Base-by-base conservation (phyloP, 2,329 filamentous ascomycete genomes). In the Ceratocystis variospora region DNA sequence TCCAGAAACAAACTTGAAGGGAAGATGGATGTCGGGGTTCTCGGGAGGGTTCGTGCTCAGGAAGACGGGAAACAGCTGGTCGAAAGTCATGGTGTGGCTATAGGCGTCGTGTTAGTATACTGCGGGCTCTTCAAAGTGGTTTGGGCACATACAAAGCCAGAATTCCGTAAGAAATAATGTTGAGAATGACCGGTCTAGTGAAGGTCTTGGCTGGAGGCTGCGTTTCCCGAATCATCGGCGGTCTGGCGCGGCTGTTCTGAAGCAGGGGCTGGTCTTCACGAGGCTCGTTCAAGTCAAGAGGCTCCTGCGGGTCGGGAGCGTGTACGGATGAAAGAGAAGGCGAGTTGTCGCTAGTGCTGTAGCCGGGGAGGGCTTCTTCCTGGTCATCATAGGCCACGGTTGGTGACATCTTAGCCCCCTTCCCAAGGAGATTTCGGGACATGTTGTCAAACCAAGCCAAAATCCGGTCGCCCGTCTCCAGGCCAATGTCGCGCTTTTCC, bases 21-120 rank as follows among this genome's bases (percentile, higher is more conserved):
- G 93, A 1, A 96, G 81, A 12, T 77, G 81, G 69, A 71, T 79
- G 75, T 72, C 81, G 73, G 72, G 81, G 74, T 78, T 71, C 17
- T 76, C 74, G 0, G 80, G 80, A 8, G 77, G 74, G 17, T 77
- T 76, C 57, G 89, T 89, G 75, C 89, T 93, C 73, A 99, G 84
- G 71, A 99, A 90, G 1, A 96, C 89, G 0, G 94, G 93, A 71
- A 97, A 86, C 62, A 97, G 82, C 73, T 96, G 89, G 76, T 99
- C 94, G 71, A 96, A 94, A 0, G 92, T 95, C 76, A 99, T 96
- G 12, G 93, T 96, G 77, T 97, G 93, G 78, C 92, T 96, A 72
- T 50, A 69, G 41, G 33, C 15, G 55, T 66, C 19, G 41, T 37
- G 28, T 31, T 41, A 61, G 25, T 15, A 59, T 17, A n/a, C 62